phyloP scores from a whole-genome alignment of 1,284 basidiomycete species.

The Leccinum pallidistipes region DNA sequence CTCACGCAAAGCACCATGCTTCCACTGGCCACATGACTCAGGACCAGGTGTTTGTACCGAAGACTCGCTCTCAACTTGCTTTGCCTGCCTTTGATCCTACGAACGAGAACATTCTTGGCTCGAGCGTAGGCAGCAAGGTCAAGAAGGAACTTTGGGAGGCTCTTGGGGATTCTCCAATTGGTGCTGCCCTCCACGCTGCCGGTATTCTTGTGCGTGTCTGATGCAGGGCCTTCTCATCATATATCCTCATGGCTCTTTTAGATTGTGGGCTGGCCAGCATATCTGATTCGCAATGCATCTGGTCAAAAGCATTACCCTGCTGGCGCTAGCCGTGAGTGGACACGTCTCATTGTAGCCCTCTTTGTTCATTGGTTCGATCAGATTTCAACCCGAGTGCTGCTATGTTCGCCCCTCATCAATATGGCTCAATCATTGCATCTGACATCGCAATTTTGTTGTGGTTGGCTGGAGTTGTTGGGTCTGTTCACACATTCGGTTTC shows the following conservation, averaged over 20 bases:
- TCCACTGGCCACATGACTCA: constrained; percentile 93
- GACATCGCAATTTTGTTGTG: constrained; percentile 83
- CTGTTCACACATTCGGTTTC: constrained; percentile 71
- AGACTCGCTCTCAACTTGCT: constrained; percentile 76
- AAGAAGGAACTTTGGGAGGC: constrained; percentile 85
- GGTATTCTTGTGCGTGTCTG: constrained; percentile 65
- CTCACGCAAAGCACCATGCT: constrained; percentile 96
- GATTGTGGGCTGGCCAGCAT: constrained; percentile 86
- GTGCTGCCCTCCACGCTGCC: constrained; percentile 63
- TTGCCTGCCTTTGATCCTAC: constrained; percentile 65
- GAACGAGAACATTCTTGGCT: constrained; percentile 69
- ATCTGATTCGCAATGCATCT: constrained; percentile 84
- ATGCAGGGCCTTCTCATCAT: not conserved
- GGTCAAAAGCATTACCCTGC: constrained; percentile 87
- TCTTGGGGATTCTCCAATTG: constrained; percentile 91
- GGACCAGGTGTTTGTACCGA: constrained; percentile 96
- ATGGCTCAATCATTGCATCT: constrained; percentile 78
- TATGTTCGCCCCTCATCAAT: constrained; percentile 89
- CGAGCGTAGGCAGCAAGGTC: constrained; percentile 69
- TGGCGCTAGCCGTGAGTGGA: constrained; percentile 75
- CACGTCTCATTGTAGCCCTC: constrained; percentile 1
- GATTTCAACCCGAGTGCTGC: constrained; percentile 82
- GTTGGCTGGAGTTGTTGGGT: constrained; percentile 59
- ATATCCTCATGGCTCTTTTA: constrained; percentile 31
- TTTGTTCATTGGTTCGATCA: constrained; percentile 29